Percentiles rank a stretch among this genome's conserved stretches.
phyloP scores from a whole-genome alignment of 164 flowering plant species.

The Stephania yunnanensis region DNA sequence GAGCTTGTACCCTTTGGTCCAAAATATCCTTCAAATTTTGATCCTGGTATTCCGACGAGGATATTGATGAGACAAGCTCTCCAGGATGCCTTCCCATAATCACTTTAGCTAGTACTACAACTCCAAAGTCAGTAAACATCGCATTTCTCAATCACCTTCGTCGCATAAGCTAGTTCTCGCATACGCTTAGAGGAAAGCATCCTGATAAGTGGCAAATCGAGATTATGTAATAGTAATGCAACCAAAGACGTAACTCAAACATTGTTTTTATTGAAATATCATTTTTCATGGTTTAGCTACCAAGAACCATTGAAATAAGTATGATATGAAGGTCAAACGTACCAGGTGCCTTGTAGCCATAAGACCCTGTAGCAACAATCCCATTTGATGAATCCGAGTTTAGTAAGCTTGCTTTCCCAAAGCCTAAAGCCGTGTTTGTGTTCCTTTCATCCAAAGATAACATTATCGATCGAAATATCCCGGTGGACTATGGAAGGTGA shows the following conservation, averaged over 20 bases:
- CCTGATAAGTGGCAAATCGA: neutral
- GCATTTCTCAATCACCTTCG: constrained; percentile 20
- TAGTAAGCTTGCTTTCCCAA: constrained; percentile 54
- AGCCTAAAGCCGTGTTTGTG: constrained; percentile 52
- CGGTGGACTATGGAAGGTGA: constrained; percentile 52
- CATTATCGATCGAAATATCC: constrained; percentile 47
- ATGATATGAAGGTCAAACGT: neutral
- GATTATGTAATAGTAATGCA: too few species aligned
- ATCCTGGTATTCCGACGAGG: constrained; percentile 13
- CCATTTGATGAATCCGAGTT: constrained; percentile 40
- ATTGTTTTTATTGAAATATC: too few species aligned
- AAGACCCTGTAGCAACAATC: constrained; percentile 51
- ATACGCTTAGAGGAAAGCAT: neutral
- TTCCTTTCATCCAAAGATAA: constrained; percentile 42
- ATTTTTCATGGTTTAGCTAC: neutral
- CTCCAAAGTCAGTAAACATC: constrained; percentile 31
- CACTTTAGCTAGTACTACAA: constrained; percentile 19
- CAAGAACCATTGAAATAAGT: neutral
- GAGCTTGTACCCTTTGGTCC: constrained; percentile 48
- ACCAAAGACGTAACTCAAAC: neutral
- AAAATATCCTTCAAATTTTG: constrained; percentile 38
- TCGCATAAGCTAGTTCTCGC: constrained; percentile 26
- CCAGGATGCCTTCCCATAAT: constrained; percentile 21
- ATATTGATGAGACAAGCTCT: constrained; percentile 24
- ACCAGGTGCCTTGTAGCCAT: constrained; percentile 78